These are phyloP conservation scores for Xylaria castorea DNA, from an alignment of 495 filamentous ascomycete genomes.

Conservation along the genomic window DNA sequence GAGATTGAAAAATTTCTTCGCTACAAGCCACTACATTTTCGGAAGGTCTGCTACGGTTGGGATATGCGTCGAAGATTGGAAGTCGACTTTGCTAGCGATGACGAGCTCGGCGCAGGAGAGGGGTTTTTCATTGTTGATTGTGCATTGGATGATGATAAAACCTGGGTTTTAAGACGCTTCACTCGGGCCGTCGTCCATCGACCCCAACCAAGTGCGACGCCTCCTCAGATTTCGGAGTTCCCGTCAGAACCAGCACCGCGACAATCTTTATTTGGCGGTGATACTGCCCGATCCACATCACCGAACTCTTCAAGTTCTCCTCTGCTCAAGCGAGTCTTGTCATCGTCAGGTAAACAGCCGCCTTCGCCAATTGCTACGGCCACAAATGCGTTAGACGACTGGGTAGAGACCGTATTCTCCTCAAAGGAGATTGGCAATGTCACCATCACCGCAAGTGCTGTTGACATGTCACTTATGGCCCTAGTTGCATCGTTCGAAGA, in stretches of 20 bases:
- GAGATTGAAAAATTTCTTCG: conserved; percentile 80
- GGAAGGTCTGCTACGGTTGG: conserved; percentile 82
- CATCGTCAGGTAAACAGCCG: conserved; percentile 31
- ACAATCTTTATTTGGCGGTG: conserved; percentile 44
- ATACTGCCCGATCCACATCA: conserved; percentile 23
- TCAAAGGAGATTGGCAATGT: conserved; percentile 41
- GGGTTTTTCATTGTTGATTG: conserved; percentile 74
- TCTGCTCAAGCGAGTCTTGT: conserved; percentile 26
- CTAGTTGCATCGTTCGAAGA: conserved; percentile 77
- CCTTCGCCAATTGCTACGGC: conserved; percentile 18
- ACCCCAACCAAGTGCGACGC: conserved; percentile 28
- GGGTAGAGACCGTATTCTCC: conserved; percentile 42
- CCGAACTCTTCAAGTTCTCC: conserved; percentile 32
- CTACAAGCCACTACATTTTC: conserved; percentile 79
- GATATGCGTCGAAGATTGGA: conserved; percentile 87
- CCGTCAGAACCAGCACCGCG: conserved; percentile 20
- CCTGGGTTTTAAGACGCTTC: conserved; percentile 44
- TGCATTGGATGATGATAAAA: conserved; percentile 59
- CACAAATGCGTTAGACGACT: conserved; percentile 43
- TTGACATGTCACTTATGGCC: conserved; percentile 81
- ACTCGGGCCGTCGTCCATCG: conserved; percentile 31
- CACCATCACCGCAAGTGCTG: conserved; percentile 69
- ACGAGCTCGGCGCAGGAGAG: conserved; percentile 75
- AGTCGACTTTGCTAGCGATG: conserved; percentile 87
- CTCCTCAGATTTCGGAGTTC: conserved; percentile 31